These are phyloP conservation scores for Penicilliopsis zonata DNA, from an alignment of 495 filamentous ascomycete genomes.

Conservation along the genomic window DNA sequence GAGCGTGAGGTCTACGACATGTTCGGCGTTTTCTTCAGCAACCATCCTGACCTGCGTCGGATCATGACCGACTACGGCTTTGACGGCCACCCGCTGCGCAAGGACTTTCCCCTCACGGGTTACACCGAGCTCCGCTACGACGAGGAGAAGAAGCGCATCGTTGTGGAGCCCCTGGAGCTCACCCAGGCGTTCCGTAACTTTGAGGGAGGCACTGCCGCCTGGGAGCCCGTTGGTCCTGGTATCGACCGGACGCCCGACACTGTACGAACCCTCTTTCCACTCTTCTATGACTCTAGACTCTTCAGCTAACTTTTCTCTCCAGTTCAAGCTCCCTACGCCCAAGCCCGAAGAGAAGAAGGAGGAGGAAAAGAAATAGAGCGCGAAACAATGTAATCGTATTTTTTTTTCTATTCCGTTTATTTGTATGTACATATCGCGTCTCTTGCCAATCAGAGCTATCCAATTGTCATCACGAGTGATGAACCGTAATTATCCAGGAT, in stretches of 20 bases:
- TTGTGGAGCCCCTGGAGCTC: slow-evolving; percentile 92
- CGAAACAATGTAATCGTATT: slow-evolving; percentile 23
- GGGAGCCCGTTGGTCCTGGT: slow-evolving; percentile 88
- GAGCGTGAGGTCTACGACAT: slow-evolving; percentile 96
- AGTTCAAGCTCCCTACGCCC: slow-evolving; percentile 88
- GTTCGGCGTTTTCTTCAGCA: slow-evolving; percentile 93
- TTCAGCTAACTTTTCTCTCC: slow-evolving; percentile 6
- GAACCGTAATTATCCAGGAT: no score
- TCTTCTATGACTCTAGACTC: neutral
- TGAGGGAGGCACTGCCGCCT: slow-evolving; percentile 58
- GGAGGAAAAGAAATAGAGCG: slow-evolving; percentile 83
- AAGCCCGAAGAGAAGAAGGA: slow-evolving; percentile 86
- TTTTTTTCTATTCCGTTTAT: slow-evolving; percentile 16
- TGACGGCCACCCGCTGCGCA: slow-evolving; percentile 92
- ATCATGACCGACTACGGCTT: slow-evolving; percentile 99
- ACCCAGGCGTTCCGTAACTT: slow-evolving; percentile 99
- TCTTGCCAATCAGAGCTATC: slow-evolving; percentile 20
- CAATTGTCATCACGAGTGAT: no score
- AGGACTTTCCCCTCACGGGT: slow-evolving; percentile 96
- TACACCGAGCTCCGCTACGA: slow-evolving; percentile 98
- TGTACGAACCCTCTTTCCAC: slow-evolving; percentile 24
- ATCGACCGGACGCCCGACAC: slow-evolving; percentile 68
- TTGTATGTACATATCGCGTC: slow-evolving; percentile 34
- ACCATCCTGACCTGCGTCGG: slow-evolving; percentile 88
- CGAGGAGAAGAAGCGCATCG: slow-evolving; percentile 99